Conservation (phyloP, 306 rosid species). For the Quercus rubra region DNA sequence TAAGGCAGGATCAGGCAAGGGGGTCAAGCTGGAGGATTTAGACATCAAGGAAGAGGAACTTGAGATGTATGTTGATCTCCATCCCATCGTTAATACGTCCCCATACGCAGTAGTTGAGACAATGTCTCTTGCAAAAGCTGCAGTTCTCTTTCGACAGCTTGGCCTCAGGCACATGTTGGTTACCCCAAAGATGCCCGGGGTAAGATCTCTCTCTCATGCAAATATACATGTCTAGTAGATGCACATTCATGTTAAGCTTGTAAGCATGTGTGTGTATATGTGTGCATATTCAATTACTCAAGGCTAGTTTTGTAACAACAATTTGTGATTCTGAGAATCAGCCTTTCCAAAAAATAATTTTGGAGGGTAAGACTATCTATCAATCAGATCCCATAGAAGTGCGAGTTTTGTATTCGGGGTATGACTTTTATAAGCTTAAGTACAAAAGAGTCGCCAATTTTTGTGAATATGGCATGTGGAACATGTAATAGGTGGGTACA, state of each 20-base stretch:
- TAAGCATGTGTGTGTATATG: not conserved
- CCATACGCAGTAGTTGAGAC: conserved; percentile 68
- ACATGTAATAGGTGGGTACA: no score
- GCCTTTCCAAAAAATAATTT: no score
- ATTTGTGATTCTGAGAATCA: accelerated
- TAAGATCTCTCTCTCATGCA: conserved; percentile 17
- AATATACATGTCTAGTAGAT: not conserved
- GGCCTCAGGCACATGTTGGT: conserved; percentile 78
- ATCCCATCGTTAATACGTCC: conserved; percentile 58
- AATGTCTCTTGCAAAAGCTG: conserved; percentile 70
- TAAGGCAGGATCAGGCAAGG: conserved; percentile 75
- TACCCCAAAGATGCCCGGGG: conserved; percentile 60
- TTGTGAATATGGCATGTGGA: no score
- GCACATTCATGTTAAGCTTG: no score
- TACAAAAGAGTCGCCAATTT: no score
- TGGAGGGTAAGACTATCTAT: no score
- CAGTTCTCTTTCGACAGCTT: conserved; percentile 60
- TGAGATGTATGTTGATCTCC: conserved; percentile 79
- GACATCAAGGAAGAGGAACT: conserved; percentile 52
- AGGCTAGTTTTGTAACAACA: no score
- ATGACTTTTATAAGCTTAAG: no score
- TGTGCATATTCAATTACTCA: no score
- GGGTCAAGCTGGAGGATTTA: conserved; percentile 52
- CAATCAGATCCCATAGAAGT: no score
- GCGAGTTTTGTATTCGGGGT: no score